A percentile compares a stretch with the other conserved stretches of the same genome.
These are phyloP conservation scores for Phytopythium oedochilum DNA, from an alignment of 352 stramenopile genomes.

Conservation along the genomic window DNA sequence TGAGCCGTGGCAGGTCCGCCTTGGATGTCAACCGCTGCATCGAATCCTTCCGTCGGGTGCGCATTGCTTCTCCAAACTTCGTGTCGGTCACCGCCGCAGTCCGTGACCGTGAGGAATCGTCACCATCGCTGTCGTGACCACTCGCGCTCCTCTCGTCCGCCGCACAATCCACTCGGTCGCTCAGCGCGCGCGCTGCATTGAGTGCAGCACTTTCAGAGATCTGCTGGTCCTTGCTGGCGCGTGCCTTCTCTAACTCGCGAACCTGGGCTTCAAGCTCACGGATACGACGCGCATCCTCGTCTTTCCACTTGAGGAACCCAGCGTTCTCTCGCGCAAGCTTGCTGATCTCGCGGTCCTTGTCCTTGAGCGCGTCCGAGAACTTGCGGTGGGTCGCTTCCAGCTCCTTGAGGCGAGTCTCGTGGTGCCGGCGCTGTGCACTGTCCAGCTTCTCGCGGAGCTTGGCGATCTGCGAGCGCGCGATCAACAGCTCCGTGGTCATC, in stretches of 20 bases:
- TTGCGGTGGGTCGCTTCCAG: slow-evolving; percentile 37
- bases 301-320: slow-evolving; percentile 52
- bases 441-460: slow-evolving; percentile 46
- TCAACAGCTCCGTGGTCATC: slow-evolving; percentile 40
- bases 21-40: background rate
- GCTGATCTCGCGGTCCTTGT: slow-evolving; percentile 60
- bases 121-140: background rate
- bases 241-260: slow-evolving; percentile 27
- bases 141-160: background rate
- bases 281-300: slow-evolving; percentile 56
- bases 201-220: no score
- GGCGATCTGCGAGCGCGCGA: slow-evolving; percentile 55
- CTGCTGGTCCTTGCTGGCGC: background rate
- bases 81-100: background rate
- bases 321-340: slow-evolving; percentile 53
- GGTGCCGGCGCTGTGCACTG: slow-evolving; percentile 37
- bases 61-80: background rate
- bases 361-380: slow-evolving; percentile 46
- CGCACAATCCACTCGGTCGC: background rate
- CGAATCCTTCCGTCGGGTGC: no score
- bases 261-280: slow-evolving; percentile 37
- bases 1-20: background rate
- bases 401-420: slow-evolving; percentile 54
- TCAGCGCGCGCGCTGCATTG: background rate
- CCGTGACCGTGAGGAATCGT: background rate